These are phyloP conservation scores for Gomphus bonarii DNA, from an alignment of 1,284 basidiomycete genomes.

Conservation along the genomic window DNA sequence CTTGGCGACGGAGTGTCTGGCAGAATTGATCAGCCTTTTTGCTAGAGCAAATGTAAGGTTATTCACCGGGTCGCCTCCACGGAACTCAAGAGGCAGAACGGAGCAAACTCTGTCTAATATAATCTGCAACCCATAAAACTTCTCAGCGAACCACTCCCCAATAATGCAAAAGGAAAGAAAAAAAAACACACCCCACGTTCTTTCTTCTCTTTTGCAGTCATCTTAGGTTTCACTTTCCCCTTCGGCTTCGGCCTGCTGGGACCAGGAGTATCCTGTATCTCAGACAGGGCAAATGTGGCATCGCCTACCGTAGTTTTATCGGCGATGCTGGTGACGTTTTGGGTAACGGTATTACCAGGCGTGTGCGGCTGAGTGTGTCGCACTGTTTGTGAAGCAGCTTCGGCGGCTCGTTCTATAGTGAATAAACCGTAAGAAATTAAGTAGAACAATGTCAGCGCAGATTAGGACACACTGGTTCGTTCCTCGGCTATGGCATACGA, in stretches of 20 bases:
- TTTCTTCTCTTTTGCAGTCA: constrained; percentile 75
- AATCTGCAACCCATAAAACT: constrained; percentile 30
- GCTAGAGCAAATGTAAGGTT: neutral
- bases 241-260: constrained; percentile 37
- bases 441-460: neutral
- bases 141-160: neutral
- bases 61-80: constrained; percentile 75
- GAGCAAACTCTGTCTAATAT: constrained; percentile 68
- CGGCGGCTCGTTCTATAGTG: constrained; percentile 18
- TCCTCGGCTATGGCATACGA: constrained; percentile 50
- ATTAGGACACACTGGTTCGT: constrained; percentile 41
- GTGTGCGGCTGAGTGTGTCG: constrained; percentile 10
- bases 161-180: neutral
- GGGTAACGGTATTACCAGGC: constrained; percentile 13
- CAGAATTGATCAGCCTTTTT: constrained; percentile 1
- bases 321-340: constrained; percentile 19
- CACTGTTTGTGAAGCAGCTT: constrained; percentile 28
- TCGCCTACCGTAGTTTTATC: constrained; percentile 32
- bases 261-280: constrained; percentile 24
- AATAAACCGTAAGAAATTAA: neutral
- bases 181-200: constrained; percentile 47
- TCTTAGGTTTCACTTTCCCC: constrained; percentile 51
- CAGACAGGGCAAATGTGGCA: constrained; percentile 22
- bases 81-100: constrained; percentile 80
- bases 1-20: constrained; percentile 61